Base-by-base conservation (phyloP, 2,329 filamentous ascomycete species). In the Talaromyces atroroseus region DNA sequence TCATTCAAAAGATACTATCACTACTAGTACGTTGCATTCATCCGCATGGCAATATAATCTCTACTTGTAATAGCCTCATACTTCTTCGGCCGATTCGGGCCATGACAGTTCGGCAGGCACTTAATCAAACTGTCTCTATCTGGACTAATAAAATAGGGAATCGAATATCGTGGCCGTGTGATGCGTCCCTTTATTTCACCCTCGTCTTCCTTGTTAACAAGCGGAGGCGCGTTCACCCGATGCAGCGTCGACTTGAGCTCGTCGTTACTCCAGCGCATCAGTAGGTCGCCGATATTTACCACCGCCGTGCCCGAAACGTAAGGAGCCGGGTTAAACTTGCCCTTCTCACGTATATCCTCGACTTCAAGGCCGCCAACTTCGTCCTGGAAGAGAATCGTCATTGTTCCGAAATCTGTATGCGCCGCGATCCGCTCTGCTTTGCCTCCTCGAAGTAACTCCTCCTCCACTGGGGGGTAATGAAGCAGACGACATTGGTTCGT, bases 121-220 rank as follows among this genome's bases (percentile, higher is more conserved):
- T 94, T 87, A 61, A 95, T 95, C 56, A 82, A 76, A 62, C 80
- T 82, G 58, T 88, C 82, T 68, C 84, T 87, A 67, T 95, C 90
- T 8, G 90, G 90, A 64, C 94, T 92, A 77, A 90, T 94, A 69
- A 95, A 95, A 74, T 94, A 96, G 64, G 91, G 92, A 67, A 96
- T 87, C 64, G 88, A 92, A 68, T 96, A 96, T 44, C 88, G 21
- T 29, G 45, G 8, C 18, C 14, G 79, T 1, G 90, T 80, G 1
- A 90, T 90, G 68, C 95, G 86, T 16, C 64, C 63, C 24, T 72
- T 70, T 1, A 66, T 64, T 5, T 78, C 74, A 16, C 79, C 80
- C 2, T 78, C 74, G 16, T 79, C 80, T 3, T 69, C 71, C 7
- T 74, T 75, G 2, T 75, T 10, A 20, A 21, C 76, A 4, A 78